Evolutionary conservation across 2,329 filamentous ascomycete species (phyloP), one percentile per base, ranked within the genome.

Genomic region (Intubia oerlemansii): DNA sequence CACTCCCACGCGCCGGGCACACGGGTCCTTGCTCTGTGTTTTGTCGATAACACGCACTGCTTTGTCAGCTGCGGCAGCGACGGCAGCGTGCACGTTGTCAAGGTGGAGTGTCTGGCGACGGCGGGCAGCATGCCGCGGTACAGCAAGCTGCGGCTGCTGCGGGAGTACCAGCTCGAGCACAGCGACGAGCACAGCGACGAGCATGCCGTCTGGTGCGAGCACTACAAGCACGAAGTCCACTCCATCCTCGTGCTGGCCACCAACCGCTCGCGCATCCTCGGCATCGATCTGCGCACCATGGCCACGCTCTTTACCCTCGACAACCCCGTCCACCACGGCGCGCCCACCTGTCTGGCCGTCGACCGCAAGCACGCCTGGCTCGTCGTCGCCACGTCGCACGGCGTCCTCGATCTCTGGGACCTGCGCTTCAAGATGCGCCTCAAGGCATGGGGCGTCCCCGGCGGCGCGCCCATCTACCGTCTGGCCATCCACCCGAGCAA

Each of bases 321-420:
- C 25, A 95, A 92, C 33, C 82, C 85, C 1, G 67, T 92, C 3
- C 79, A 91, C 41, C 85, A 98, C 43, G 88, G 88, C 10, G 79
- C 74, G 1, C 80, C 82, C 1, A 93, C 80, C 1, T 88, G 80
- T 39, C 93, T 98, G 49, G 85, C 78, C 42, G 62, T 92, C 18
- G 82, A 93, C 43, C 66, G 69, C 32, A 79, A 73, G 44, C 73
- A 77, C 28, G 82, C 88, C 43, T 98, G 88, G 88, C 57, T 98
- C 4, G 63, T 91, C 2, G 54, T 95, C 1, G 88, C 84, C 20
- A 98, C 90, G 1, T 80, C 81, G 0, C 84, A 95, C 45, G 88
- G 90, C 20, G 74, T 95, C 17, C 57, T 98, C 7, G 78, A 91
- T 44, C 62, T 98, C 2, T 98, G 88, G 88, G 88, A 98, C 49